These are phyloP conservation scores for Volvariella surrecta DNA, from an alignment of 1,284 basidiomycete species.

Conservation along the genomic window DNA sequence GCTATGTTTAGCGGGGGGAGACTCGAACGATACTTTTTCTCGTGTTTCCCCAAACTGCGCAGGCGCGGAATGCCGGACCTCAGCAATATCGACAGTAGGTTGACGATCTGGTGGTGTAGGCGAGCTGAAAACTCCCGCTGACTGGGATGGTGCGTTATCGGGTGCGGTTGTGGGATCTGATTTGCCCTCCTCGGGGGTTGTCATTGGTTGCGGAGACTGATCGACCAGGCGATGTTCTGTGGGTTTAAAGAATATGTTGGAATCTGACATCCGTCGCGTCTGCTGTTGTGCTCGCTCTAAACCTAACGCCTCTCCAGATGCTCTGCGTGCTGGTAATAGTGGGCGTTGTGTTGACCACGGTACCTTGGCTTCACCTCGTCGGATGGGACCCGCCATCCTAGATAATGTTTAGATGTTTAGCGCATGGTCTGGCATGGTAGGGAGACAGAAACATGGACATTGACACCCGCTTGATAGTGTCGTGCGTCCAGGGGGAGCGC, in stretches of 20 bases:
- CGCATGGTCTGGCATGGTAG: too few species aligned
- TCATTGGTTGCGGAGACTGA: conserved; percentile 28
- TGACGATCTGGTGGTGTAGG: too few species aligned
- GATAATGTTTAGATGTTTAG: too few species aligned
- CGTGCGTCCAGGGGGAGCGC: conserved; percentile 8
- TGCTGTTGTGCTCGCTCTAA: too few species aligned
- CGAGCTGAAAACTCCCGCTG: too few species aligned
- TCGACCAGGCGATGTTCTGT: conserved; percentile 30
- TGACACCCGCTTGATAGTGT: too few species aligned
- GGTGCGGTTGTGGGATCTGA: too few species aligned
- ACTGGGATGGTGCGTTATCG: too few species aligned
- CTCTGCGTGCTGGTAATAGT: conserved; percentile 23
- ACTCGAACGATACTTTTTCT: conserved; percentile 20
- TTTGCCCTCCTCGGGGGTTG: too few species aligned
- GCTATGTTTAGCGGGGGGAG: conserved; percentile 19
- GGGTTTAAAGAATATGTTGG: conserved; percentile 27
- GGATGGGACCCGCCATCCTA: conserved; percentile 61
- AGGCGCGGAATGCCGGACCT: conserved; percentile 35
- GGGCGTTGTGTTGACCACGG: conserved; percentile 47
- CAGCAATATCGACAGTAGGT: conserved; percentile 1
- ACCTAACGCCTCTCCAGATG: not conserved
- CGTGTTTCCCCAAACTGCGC: conserved; percentile 36
- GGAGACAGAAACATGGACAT: too few species aligned
- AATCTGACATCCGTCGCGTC: not conserved
- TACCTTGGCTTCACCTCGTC: conserved; percentile 39